Percentiles rank a stretch among this genome's conserved stretches.
Conservation (phyloP, 768 basidiomycete genomes). For the Botryobasidium botryosum region DNA sequence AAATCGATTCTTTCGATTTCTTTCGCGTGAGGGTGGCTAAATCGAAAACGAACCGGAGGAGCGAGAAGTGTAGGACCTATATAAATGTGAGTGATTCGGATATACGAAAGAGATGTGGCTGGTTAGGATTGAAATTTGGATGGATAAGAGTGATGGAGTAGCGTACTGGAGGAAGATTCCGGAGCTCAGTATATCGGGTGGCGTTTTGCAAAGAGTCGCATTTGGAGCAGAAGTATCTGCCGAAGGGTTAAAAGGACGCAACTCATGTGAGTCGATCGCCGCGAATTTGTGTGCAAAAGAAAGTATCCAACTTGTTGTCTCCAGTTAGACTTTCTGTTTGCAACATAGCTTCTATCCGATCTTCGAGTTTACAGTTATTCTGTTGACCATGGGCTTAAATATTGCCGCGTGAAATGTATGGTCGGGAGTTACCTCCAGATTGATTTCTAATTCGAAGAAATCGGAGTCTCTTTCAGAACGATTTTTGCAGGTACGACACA, state of each 20-base stretch:
- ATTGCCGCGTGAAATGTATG: background rate
- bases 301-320: slow-evolving; percentile 54
- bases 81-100: background rate
- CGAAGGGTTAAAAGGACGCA: too few species aligned
- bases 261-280: too few species aligned
- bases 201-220: slow-evolving; percentile 67
- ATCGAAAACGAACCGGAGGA: slow-evolving; percentile 89
- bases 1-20: slow-evolving; percentile 68
- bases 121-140: background rate
- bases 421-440: slow-evolving; percentile 39
- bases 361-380: slow-evolving; percentile 58
- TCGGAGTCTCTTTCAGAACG: slow-evolving; percentile 50
- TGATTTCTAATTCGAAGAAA: slow-evolving; percentile 83
- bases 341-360: slow-evolving; percentile 47
- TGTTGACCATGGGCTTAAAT: slow-evolving; percentile 16
- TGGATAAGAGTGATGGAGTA: background rate
- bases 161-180: slow-evolving; percentile 48
- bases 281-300: background rate
- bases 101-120: background rate
- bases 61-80: slow-evolving; percentile 63
- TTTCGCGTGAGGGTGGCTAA: slow-evolving; percentile 58
- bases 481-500: slow-evolving; percentile 51
- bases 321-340: slow-evolving; percentile 57
- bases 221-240: slow-evolving; percentile 64
- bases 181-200: slow-evolving; percentile 53